phyloP scores from a whole-genome alignment of 352 stramenopile species.

The Globisporangium okanoganense region DNA sequence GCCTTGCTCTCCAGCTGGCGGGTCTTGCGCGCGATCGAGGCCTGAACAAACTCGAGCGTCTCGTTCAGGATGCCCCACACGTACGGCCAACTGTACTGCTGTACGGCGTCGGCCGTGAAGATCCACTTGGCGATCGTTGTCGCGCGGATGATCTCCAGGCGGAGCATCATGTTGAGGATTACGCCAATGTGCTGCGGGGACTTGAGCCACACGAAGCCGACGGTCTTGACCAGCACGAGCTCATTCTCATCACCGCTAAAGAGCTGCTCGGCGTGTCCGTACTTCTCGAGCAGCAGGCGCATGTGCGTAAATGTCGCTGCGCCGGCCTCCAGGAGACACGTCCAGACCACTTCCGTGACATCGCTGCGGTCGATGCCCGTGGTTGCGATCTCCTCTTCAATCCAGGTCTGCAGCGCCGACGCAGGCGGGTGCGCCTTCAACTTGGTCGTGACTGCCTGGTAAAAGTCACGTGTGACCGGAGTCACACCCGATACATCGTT shows the following conservation, averaged over 20 bases:
- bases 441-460: conserved; percentile 55
- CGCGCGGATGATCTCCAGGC: conserved; percentile 54
- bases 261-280: conserved; percentile 46
- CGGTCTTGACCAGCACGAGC: conserved; percentile 62
- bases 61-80: conserved; percentile 81
- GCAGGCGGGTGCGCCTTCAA: conserved; percentile 65
- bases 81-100: conserved; percentile 89
- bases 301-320: conserved; percentile 83
- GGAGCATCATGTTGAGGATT: conserved; percentile 80
- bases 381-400: conserved; percentile 47
- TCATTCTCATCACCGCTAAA: conserved; percentile 47
- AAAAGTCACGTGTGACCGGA: conserved; percentile 38
- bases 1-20: conserved; percentile 24
- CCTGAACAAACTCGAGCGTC: conserved; percentile 55
- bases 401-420: conserved; percentile 46
- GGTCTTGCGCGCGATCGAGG: conserved; percentile 31
- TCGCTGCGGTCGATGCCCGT: conserved; percentile 40
- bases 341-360: conserved; percentile 73
- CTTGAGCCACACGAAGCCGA: conserved; percentile 73
- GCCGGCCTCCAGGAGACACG: conserved; percentile 69
- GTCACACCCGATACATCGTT: conserved; percentile 24
- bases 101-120: conserved; percentile 72
- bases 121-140: conserved; percentile 79
- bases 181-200: conserved; percentile 81
- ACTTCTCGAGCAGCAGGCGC: conserved; percentile 77